These are phyloP conservation scores for Lactarius evosmus DNA, from an alignment of 768 basidiomycete species.

Conservation along the genomic window DNA sequence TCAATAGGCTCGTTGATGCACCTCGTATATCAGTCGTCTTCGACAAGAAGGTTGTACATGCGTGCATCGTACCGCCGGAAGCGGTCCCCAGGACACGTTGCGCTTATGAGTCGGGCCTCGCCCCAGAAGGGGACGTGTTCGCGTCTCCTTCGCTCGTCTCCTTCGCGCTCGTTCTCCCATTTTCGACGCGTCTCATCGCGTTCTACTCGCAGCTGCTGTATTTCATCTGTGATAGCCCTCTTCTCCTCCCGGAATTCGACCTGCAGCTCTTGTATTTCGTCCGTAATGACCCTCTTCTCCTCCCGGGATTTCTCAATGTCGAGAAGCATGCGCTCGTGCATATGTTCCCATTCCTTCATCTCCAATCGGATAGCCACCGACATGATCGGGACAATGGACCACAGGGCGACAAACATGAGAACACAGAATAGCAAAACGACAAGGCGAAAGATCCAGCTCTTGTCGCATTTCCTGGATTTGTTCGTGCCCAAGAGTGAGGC, in stretches of 20 bases:
- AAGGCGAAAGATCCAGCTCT: neutral
- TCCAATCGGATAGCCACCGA: conserved; percentile 1
- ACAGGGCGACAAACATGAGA: conserved; percentile 5
- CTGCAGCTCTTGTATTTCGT: conserved; percentile 17
- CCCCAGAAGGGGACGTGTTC: conserved; percentile 23
- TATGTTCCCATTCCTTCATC: conserved; percentile 6
- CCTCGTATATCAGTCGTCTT: conserved; percentile 30
- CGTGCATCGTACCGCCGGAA: conserved; percentile 26
- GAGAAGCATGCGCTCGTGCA: neutral
- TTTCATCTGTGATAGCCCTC: neutral
- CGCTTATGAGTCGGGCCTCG: conserved; percentile 9
- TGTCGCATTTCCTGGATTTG: neutral
- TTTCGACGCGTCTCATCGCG: conserved; percentile 13
- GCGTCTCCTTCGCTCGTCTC: conserved; percentile 22
- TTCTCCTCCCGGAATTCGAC: conserved; percentile 10
- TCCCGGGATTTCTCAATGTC: conserved; percentile 2
- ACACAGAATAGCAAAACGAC: neutral
- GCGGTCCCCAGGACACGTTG: conserved; percentile 15
- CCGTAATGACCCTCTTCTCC: neutral
- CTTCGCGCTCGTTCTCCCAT: conserved; percentile 23
- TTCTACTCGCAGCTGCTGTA: conserved; percentile 19
- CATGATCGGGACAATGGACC: neutral
- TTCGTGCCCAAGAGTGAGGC: neutral
- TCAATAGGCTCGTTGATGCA: conserved; percentile 21
- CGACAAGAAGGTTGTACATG: conserved; percentile 28